Evolutionary conservation across 306 rosid genomes (phyloP).

Genomic region (Begonia masoniana): DNA sequence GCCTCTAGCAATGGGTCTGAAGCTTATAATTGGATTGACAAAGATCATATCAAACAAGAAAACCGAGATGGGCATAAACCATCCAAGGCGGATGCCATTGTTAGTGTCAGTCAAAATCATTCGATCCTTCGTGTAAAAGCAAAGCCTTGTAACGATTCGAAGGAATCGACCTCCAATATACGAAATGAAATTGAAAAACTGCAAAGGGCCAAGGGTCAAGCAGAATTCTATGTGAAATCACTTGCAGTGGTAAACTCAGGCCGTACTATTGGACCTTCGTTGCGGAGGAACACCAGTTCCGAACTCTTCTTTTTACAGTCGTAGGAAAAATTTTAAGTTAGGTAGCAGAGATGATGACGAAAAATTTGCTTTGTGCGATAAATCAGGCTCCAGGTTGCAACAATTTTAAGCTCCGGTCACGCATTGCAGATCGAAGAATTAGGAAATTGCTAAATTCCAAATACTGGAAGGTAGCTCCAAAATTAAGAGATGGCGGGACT

Average conservation of each 20-base stretch:
- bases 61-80: slow-evolving; percentile 25
- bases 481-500: slow-evolving; percentile 56
- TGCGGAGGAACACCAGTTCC: slow-evolving; percentile 29
- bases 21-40: slow-evolving; percentile 35
- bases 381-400: slow-evolving; percentile 45
- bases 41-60: slow-evolving; percentile 31
- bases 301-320: slow-evolving; percentile 33
- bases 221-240: slow-evolving; percentile 26
- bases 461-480: slow-evolving; percentile 76
- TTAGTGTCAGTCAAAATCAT: slow-evolving; percentile 38
- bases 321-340: slow-evolving; percentile 51
- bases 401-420: slow-evolving; percentile 40
- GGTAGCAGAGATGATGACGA: slow-evolving; percentile 85
- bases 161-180: slow-evolving; percentile 22
- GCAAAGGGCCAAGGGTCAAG: slow-evolving; percentile 23
- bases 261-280: slow-evolving; percentile 28
- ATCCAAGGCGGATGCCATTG: slow-evolving; percentile 15
- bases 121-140: slow-evolving; percentile 8
- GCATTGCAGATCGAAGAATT: slow-evolving; percentile 41
- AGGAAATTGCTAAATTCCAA: slow-evolving; percentile 59
- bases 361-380: slow-evolving; percentile 43
- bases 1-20: slow-evolving; percentile 67
- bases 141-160: slow-evolving; percentile 15
- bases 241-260: slow-evolving; percentile 22
- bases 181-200: slow-evolving; percentile 24